Evolutionary conservation across 116 monocot species (phyloP).

Genomic region (Trichopus zeylanicus): DNA sequence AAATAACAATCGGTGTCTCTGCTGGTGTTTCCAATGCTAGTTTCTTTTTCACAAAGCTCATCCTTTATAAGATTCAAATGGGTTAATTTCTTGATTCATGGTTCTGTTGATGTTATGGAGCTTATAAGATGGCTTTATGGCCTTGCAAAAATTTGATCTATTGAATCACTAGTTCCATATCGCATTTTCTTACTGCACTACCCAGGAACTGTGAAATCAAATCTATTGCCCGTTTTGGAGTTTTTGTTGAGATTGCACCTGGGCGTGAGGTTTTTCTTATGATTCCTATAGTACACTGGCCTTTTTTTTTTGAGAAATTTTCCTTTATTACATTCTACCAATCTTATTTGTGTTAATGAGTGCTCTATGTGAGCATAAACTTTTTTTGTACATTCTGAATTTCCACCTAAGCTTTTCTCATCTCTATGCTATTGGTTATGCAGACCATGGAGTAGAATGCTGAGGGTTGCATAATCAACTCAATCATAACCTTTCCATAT

Average conservation of each 20-base stretch:
- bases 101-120: not conserved
- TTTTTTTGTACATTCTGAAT: not conserved
- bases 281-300: too few species aligned
- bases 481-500: not conserved
- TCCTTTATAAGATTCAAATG: too few species aligned
- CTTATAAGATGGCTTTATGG: not conserved
- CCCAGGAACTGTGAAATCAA: slow-evolving; percentile 87
- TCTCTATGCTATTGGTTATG: not conserved
- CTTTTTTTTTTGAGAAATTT: too few species aligned
- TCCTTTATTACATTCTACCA: not conserved
- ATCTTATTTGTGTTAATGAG: too few species aligned
- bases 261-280: slow-evolving; percentile 87
- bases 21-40: too few species aligned
- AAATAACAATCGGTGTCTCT: too few species aligned
- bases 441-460: not conserved
- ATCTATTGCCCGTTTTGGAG: slow-evolving; percentile 84
- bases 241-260: slow-evolving; percentile 94
- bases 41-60: too few species aligned
- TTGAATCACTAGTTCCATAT: not conserved
- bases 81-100: not conserved
- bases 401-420: not conserved
- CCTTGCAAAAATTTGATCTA: not conserved
- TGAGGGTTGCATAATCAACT: not conserved
- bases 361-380: not conserved
- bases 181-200: not conserved